phyloP scores from a whole-genome alignment of 495 filamentous ascomycete genomes.

The Lasiosphaeria miniovina region DNA sequence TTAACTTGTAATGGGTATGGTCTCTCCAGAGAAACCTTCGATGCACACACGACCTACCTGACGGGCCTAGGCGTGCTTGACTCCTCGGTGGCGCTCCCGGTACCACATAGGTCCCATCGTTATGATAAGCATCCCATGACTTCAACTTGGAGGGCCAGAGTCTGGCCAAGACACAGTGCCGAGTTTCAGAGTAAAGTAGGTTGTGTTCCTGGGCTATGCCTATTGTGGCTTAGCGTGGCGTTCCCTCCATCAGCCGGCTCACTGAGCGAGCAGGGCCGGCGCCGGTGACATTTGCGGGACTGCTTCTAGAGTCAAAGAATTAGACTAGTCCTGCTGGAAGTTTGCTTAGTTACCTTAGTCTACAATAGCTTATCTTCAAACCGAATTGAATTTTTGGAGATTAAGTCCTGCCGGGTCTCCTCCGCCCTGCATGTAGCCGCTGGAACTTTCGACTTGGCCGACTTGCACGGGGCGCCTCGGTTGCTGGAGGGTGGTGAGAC shows the following conservation, averaged over 20 bases:
- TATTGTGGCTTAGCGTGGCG: conserved; percentile 3
- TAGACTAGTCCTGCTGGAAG: too few species aligned
- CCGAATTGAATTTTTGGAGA: background rate
- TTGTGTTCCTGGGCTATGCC: conserved; percentile 31
- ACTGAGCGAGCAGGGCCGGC: background rate
- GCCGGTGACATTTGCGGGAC: background rate
- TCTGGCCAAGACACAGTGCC: conserved; percentile 18
- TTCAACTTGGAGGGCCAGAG: background rate
- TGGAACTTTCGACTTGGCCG: background rate
- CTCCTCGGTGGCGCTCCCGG: too few species aligned
- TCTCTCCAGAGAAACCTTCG: too few species aligned
- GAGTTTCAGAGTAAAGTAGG: conserved; percentile 27
- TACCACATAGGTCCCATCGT: too few species aligned
- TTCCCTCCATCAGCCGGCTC: background rate
- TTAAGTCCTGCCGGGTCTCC: background rate
- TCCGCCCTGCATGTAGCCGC: background rate
- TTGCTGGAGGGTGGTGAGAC: too few species aligned
- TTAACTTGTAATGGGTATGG: too few species aligned
- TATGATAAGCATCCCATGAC: background rate
- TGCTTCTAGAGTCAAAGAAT: background rate
- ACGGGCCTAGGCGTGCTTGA: too few species aligned
- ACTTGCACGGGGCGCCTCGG: too few species aligned
- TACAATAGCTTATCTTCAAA: background rate
- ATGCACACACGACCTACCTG: too few species aligned
- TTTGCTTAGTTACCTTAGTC: too few species aligned